phyloP scores from a whole-genome alignment of 257 asterid genomes.

The Jasminum sambac region DNA sequence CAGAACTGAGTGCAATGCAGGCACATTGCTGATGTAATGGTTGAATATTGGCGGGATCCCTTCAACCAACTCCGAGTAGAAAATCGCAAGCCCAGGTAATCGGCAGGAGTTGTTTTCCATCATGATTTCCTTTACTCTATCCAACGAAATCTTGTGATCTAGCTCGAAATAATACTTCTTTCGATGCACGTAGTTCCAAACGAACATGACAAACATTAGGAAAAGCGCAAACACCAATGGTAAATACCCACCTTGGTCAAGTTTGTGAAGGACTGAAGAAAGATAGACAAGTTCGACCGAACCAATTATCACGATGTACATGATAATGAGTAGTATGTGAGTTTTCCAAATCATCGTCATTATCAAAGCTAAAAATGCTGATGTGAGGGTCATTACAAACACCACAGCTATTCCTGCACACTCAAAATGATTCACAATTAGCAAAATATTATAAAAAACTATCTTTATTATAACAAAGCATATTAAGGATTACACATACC shows the following conservation, averaged over 20 bases:
- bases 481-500: conserved; percentile 27
- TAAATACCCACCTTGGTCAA: conserved; percentile 35
- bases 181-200: conserved; percentile 34
- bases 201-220: conserved; percentile 36
- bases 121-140: conserved; percentile 22
- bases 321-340: conserved; percentile 25
- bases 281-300: conserved; percentile 33
- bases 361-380: conserved; percentile 32
- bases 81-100: conserved; percentile 38
- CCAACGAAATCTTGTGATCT: conserved; percentile 37
- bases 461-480: too few relatives aligned
- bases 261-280: conserved; percentile 38
- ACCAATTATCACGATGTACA: conserved; percentile 30
- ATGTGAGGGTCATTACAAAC: conserved; percentile 39
- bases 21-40: conserved; percentile 40
- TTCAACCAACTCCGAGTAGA: conserved; percentile 45
- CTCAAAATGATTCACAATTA: neutral
- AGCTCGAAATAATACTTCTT: conserved; percentile 37
- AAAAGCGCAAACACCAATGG: conserved; percentile 33
- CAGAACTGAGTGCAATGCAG: conserved; percentile 36
- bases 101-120: conserved; percentile 13
- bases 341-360: conserved; percentile 54
- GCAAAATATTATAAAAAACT: neutral
- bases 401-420: conserved; percentile 45
- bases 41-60: conserved; percentile 49